Conservation (phyloP, 2,329 filamentous ascomycete species). For the Pyrenophora teres region DNA sequence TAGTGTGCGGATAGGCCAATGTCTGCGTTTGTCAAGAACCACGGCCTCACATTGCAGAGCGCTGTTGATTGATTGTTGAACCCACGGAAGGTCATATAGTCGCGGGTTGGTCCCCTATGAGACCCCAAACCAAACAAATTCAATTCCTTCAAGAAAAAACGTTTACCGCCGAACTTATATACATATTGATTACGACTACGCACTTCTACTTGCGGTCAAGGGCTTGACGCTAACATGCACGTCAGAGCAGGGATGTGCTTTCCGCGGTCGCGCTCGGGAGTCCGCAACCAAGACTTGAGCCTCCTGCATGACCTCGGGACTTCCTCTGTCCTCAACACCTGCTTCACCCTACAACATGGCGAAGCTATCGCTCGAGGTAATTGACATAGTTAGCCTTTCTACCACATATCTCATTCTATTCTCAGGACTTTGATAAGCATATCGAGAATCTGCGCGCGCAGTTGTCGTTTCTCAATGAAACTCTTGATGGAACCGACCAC, state of each 20-base stretch:
- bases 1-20: too few relatives aligned
- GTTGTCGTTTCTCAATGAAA: constrained; percentile 36
- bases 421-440: constrained; percentile 41
- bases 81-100: too few relatives aligned
- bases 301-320: constrained; percentile 1
- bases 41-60: too few relatives aligned
- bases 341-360: constrained; percentile 25
- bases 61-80: too few relatives aligned
- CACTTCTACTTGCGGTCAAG: too few relatives aligned
- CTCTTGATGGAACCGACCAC: constrained; percentile 42
- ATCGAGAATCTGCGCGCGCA: constrained; percentile 38
- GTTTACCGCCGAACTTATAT: too few relatives aligned
- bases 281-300: constrained; percentile 12
- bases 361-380: constrained; percentile 37
- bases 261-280: constrained; percentile 10
- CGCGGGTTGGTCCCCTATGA: too few relatives aligned
- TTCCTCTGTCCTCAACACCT: constrained; percentile 1
- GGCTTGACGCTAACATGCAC: background rate
- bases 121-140: too few relatives aligned
- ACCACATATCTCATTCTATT: constrained; percentile 18
- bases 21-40: too few relatives aligned
- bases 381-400: constrained; percentile 1
- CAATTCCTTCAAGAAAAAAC: too few relatives aligned
- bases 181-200: too few relatives aligned
- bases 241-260: background rate